These are phyloP conservation scores for Neurospora sp. DNA, from an alignment of 495 filamentous ascomycete species.

Conservation along the genomic window DNA sequence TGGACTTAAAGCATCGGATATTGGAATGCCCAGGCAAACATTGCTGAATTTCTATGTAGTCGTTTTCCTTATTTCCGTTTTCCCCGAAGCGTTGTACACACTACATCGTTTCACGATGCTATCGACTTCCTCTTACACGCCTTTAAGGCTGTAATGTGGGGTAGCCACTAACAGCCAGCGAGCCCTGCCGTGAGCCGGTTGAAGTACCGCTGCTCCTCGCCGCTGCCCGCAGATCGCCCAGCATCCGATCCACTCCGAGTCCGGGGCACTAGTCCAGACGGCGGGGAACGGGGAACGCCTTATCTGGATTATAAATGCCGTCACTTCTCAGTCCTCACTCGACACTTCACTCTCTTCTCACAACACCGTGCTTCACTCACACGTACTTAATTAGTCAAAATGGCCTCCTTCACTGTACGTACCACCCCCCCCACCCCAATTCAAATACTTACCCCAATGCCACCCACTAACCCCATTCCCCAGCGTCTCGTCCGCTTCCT, in stretches of 20 bases:
- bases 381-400: neutral
- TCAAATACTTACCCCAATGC: neutral
- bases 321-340: neutral
- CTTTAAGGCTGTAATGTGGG: neutral
- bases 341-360: neutral
- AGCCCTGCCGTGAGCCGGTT: neutral
- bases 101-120: neutral
- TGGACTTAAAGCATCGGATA: no score
- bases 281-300: neutral
- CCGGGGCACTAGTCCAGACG: neutral
- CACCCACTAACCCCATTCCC: neutral
- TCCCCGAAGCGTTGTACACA: neutral
- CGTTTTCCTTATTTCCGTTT: neutral
- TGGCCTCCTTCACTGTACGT: slow-evolving; percentile 26
- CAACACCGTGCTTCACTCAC: neutral
- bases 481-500: slow-evolving; percentile 75
- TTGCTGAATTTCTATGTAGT: neutral
- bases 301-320: neutral
- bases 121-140: neutral
- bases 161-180: neutral
- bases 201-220: neutral
- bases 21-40: no score
- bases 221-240: neutral
- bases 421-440: neutral
- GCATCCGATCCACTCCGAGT: neutral